phyloP scores from a whole-genome alignment of 805 yeast genomes.

The Yarrowia phangngaensis region DNA sequence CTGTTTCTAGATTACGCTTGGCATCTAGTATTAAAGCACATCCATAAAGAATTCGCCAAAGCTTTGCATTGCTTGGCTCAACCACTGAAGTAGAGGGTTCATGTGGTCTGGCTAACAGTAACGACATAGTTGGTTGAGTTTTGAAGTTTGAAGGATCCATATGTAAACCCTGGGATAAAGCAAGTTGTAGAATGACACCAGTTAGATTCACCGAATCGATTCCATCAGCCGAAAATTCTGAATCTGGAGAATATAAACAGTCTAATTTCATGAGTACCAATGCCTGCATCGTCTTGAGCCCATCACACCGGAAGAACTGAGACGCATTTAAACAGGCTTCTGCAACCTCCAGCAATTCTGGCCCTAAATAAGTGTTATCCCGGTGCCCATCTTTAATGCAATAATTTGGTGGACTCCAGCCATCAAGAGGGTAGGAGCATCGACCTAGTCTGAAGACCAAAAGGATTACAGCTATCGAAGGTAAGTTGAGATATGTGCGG shows the following conservation, averaged over 20 bases:
- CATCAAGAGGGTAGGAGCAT: slow-evolving; percentile 19
- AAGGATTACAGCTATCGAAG: slow-evolving; percentile 15
- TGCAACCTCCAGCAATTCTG: slow-evolving; percentile 17
- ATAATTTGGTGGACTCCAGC: slow-evolving; percentile 26
- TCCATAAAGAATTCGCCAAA: slow-evolving; percentile 18
- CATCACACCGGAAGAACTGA: slow-evolving; percentile 8
- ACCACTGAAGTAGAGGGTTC: slow-evolving; percentile 1
- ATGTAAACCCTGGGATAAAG: slow-evolving; percentile 17
- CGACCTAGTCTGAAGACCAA: slow-evolving; percentile 19
- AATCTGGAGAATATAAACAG: slow-evolving; percentile 19
- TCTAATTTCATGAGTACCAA: slow-evolving; percentile 22
- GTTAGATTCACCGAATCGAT: slow-evolving; percentile 23
- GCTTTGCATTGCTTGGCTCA: slow-evolving; percentile 11
- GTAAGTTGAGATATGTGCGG: slow-evolving; percentile 20
- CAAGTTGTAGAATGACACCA: slow-evolving; percentile 21
- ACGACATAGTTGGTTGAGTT: too few relatives aligned
- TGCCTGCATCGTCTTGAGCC: slow-evolving; percentile 24
- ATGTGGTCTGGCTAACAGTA: slow-evolving; percentile 12
- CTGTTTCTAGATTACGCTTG: slow-evolving; percentile 16
- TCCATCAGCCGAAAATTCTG: slow-evolving; percentile 17
- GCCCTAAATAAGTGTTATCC: slow-evolving; percentile 15
- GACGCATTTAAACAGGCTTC: slow-evolving; percentile 20
- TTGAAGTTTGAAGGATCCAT: slow-evolving; percentile 24
- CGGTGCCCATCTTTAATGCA: slow-evolving; percentile 25
- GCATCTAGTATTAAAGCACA: slow-evolving; percentile 20